Evolutionary conservation across 2,329 filamentous ascomycete genomes (phyloP).

Genomic region (Fusarium heterosporum): DNA sequence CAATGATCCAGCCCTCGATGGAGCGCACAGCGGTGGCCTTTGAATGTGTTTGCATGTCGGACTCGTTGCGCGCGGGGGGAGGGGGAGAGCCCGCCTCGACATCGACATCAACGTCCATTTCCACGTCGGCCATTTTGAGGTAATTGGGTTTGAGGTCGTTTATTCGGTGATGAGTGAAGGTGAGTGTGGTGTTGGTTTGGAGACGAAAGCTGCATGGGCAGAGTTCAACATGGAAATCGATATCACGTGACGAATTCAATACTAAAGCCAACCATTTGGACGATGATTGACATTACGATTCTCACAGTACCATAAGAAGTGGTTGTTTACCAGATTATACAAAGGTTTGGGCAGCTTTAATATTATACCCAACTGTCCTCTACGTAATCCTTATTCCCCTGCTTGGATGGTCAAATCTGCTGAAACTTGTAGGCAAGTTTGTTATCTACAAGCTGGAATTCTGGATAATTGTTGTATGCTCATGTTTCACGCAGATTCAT

Average conservation of each 20-base stretch:
- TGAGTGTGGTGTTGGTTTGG: not conserved
- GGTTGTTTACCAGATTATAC: no score
- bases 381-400: no score
- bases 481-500: not conserved
- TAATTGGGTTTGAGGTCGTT: not conserved
- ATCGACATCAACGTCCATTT: conserved; percentile 73
- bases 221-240: conserved; percentile 17
- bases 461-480: not conserved
- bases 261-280: not conserved
- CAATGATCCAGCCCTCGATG: conserved; percentile 90
- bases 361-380: no score
- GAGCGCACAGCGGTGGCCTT: conserved; percentile 85
- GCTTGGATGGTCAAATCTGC: no score
- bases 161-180: not conserved
- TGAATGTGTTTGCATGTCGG: conserved; percentile 76
- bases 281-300: no score
- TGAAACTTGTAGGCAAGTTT: no score
- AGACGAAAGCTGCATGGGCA: conserved; percentile 4
- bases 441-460: not conserved
- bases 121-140: conserved; percentile 62
- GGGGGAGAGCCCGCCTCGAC: conserved; percentile 52
- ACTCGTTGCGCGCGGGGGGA: conserved; percentile 62
- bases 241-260: conserved; percentile 29
- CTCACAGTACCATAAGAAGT: no score
- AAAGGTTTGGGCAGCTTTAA: no score